Base-by-base conservation (phyloP, 805 yeast species). In the Kuraishia piskuri region DNA sequence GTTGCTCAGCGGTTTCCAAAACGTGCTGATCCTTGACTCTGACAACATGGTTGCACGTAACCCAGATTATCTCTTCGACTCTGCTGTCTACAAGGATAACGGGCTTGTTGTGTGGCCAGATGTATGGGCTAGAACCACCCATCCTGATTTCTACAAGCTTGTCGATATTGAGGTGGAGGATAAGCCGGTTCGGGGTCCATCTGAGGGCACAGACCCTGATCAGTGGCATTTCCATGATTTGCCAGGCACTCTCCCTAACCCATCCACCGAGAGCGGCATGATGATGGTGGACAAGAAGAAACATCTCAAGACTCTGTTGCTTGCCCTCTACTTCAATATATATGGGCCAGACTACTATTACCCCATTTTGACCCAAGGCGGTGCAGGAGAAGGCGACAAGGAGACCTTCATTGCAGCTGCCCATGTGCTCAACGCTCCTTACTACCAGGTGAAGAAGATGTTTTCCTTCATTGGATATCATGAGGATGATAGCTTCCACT, bases 351-450 rank as follows among this genome's bases (percentile, higher is more conserved):
- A 70, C 8, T 78, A 73, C 67, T 83, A 80, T 63, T 83, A 82
- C 57, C 80, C 79, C 10, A 64, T 83, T 56, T 67, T 83, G 56
- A 76, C 86, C 0, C 88, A 82, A 61, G 85, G 85, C 7, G 70
- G 79, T 7, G 79, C 85, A 3, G 88, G 88, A 31, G 85, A 82
- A 68, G 88, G 88, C 53, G 88, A 83, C 60, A 83, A 83, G 63
- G 88, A 83, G 60, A 82, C 88, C 0, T 83, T 81, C 56, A 72
- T 80, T 23, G 81, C 83, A 9, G 88, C 85, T 1, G 86, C 88
- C 1, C 72, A 69, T 52, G 78, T 70, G 1, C 61, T 79, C 61
- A 58, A 65, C 0, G 67, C 71, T 52, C 74, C 79, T 2, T 82
- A 74, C 63, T 80, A 76, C 62, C 90, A 84, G 64, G 84, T 82